Evolutionary conservation across 2,329 filamentous ascomycete genomes (phyloP).

Genomic region (Chaetothyriales sp.): DNA sequence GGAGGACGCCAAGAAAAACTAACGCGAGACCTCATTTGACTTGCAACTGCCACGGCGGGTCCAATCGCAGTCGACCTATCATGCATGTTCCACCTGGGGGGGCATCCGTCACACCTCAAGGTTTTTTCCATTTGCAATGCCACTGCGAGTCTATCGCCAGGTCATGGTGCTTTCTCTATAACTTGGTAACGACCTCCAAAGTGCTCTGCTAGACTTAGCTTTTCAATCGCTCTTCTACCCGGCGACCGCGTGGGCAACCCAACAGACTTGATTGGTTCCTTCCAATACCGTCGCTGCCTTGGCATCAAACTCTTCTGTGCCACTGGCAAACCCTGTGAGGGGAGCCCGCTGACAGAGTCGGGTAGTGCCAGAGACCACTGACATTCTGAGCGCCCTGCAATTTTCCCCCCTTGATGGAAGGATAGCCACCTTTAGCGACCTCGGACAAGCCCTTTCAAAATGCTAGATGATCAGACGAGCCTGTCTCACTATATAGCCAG

Average conservation of each 20-base stretch:
- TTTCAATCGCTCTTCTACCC: background rate
- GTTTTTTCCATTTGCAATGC: background rate
- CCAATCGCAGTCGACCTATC: no score
- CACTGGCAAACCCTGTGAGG: background rate
- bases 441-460: background rate
- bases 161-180: background rate
- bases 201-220: background rate
- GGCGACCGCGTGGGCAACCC: background rate
- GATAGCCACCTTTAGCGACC: background rate
- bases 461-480: background rate
- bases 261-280: background rate
- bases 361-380: background rate
- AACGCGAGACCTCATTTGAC: no score
- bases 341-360: background rate
- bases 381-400: background rate
- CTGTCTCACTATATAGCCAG: background rate
- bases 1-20: no score
- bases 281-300: background rate
- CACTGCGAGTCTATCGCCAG: background rate
- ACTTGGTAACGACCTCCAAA: background rate
- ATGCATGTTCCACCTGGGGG: no score
- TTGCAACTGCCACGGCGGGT: no score
- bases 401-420: background rate
- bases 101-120: background rate
- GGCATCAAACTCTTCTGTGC: background rate